Base-by-base conservation (phyloP, 306 rosid genomes). In the Gastrolobium villosum region DNA sequence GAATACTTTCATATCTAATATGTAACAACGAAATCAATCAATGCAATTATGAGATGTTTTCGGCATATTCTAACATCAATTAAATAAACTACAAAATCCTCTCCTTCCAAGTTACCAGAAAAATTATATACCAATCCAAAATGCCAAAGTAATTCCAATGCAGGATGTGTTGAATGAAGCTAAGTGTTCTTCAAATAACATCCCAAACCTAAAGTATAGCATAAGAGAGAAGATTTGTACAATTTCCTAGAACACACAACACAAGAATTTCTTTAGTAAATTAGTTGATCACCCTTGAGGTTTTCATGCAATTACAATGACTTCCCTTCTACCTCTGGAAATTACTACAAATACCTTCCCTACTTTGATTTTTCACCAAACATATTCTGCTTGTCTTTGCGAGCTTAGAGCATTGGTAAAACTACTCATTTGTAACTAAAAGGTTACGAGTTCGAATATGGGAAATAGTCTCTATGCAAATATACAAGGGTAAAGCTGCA, bases 331-430 rank as follows among this genome's bases (percentile, higher is more conserved):
- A 46, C 14, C 2, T 46, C 10, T 10, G 15, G 54, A 49, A 9
- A 49, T n/a, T 9, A 44, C 49, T 49, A 43, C 55, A 28, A 26
- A 10, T 52, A 77, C 52, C 40, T 72, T 11, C 49, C 49, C 28
- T 87, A 89, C 93, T 89, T 41, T 73, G 79, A 89, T 89, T 30
- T 13, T 13, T 49, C 20, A 49, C 20, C 54, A 49, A 20, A 13
- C 54, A 45, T 2, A 20, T 20, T 20, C 26, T 1, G 26, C 26
- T 20, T 20, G 26, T 20, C 0, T 20, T 20, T 20, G 26, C 26
- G 26, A 20, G 26, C 26, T 20, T 20, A 20, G 26, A 20, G 26
- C 26, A 20, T 20, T 20, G 26, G 1, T 20, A 20, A 20, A 20
- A 1, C 1, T 20, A 20, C 26, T 20, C 26, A 20, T 20, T 20